These are phyloP conservation scores for Salix exigua DNA, from an alignment of 345 rosid species.

Conservation along the genomic window DNA sequence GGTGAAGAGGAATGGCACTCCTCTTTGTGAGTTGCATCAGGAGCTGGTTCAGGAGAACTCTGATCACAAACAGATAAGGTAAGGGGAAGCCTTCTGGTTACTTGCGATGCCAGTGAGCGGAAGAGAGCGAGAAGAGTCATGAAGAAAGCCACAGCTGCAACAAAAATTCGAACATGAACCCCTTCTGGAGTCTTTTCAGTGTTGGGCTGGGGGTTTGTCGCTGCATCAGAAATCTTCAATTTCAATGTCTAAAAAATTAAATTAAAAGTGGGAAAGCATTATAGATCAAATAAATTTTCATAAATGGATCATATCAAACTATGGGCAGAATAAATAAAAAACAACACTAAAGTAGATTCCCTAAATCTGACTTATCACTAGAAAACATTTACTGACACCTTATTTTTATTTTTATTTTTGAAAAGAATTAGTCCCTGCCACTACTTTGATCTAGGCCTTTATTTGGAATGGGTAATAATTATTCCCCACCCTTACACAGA, in stretches of 20 bases:
- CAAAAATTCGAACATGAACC: slow-evolving; percentile 41
- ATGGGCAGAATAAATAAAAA: not conserved
- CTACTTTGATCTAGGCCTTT: not conserved
- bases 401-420: too few species aligned
- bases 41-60: slow-evolving; percentile 31
- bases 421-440: too few species aligned
- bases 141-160: slow-evolving; percentile 52
- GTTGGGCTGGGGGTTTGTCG: slow-evolving; percentile 28
- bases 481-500: too few species aligned
- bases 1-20: slow-evolving; percentile 61
- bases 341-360: not conserved
- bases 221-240: slow-evolving; percentile 39
- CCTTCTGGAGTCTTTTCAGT: slow-evolving; percentile 53
- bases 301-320: not conserved
- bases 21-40: slow-evolving; percentile 33
- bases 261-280: not conserved
- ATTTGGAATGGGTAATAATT: not conserved
- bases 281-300: not conserved
- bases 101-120: slow-evolving; percentile 39
- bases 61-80: slow-evolving; percentile 29
- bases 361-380: not conserved
- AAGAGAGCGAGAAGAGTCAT: slow-evolving; percentile 55
- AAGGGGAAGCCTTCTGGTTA: slow-evolving; percentile 47
- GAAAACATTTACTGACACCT: not conserved
- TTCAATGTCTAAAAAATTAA: not conserved